Evolutionary conservation across 768 basidiomycete genomes (phyloP).

Genomic region (Pholiota microspora): DNA sequence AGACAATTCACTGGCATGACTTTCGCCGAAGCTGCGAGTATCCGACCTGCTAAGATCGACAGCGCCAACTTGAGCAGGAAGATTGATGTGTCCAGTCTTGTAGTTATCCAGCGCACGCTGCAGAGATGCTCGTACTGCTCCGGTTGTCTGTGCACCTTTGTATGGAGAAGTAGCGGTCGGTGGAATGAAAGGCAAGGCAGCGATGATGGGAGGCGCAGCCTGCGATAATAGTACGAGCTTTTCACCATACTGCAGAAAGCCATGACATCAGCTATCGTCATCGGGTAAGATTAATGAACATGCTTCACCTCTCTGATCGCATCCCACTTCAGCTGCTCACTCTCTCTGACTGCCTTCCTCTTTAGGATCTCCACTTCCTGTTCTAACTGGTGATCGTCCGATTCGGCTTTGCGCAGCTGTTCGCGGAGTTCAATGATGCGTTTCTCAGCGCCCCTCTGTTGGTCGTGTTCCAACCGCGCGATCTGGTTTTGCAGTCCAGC

Average conservation of each 20-base stretch:
- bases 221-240: conserved; percentile 75
- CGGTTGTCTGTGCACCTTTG: conserved; percentile 59
- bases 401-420: conserved; percentile 63
- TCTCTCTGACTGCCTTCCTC: conserved; percentile 73
- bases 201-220: conserved; percentile 61
- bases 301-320: conserved; percentile 70
- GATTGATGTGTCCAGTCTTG: conserved; percentile 60
- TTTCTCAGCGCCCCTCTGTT: conserved; percentile 61
- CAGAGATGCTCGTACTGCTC: conserved; percentile 66
- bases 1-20: conserved; percentile 72
- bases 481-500: conserved; percentile 59
- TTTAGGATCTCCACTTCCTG: conserved; percentile 70
- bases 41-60: conserved; percentile 69
- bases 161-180: conserved; percentile 59
- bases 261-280: not conserved
- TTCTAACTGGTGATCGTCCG: conserved; percentile 64
- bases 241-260: conserved; percentile 65
- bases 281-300: conserved; percentile 2
- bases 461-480: conserved; percentile 61
- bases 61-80: conserved; percentile 42
- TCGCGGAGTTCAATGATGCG: conserved; percentile 69
- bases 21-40: conserved; percentile 82
- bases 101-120: conserved; percentile 81
- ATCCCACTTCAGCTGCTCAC: conserved; percentile 77
- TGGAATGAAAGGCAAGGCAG: conserved; percentile 65